Evolutionary conservation across 129 eudicot species (phyloP).

Genomic region (Deinandra increscens): DNA sequence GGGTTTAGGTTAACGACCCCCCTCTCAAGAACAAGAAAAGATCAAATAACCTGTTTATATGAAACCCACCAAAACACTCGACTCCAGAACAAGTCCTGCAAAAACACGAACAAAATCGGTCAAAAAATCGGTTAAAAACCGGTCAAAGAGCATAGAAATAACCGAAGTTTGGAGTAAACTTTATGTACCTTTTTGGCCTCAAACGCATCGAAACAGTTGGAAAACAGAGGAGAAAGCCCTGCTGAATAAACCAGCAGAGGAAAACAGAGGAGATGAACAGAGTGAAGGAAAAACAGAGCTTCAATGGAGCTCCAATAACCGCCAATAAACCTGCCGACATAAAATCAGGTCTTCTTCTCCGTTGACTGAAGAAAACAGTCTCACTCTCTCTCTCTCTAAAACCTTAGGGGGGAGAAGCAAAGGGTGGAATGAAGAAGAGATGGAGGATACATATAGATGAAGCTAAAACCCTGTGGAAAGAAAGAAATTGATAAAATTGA

Average conservation of each 20-base stretch:
- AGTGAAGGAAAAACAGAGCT: conserved; percentile 45
- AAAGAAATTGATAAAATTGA: too few relatives aligned
- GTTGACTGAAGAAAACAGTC: too few relatives aligned
- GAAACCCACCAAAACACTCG: conserved; percentile 90
- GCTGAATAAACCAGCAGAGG: conserved; percentile 71
- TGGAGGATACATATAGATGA: conserved; percentile 33
- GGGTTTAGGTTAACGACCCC: conserved; percentile 59
- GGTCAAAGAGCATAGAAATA: neutral
- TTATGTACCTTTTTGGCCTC: conserved; percentile 82
- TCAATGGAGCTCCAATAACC: conserved; percentile 53
- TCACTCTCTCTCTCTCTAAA: too few relatives aligned
- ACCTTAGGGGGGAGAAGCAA: too few relatives aligned
- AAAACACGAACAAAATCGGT: conserved; percentile 12
- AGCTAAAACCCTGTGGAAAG: neutral
- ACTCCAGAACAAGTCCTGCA: conserved; percentile 98
- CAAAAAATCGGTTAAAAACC: conserved; percentile 18
- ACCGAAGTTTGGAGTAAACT: neutral
- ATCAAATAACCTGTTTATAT: conserved; percentile 57
- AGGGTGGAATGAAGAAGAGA: conserved; percentile 34
- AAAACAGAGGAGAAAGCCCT: conserved; percentile 36
- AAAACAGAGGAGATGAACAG: conserved; percentile 31
- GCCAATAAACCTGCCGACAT: conserved; percentile 67
- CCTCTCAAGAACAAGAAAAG: conserved; percentile 82
- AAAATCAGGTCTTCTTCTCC: conserved; percentile 37
- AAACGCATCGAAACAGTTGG: conserved; percentile 94